Percentiles rank a stretch among this genome's conserved stretches.
Conservation (phyloP, 306 rosid species). For the Ammopiptanthus mongolicus region DNA sequence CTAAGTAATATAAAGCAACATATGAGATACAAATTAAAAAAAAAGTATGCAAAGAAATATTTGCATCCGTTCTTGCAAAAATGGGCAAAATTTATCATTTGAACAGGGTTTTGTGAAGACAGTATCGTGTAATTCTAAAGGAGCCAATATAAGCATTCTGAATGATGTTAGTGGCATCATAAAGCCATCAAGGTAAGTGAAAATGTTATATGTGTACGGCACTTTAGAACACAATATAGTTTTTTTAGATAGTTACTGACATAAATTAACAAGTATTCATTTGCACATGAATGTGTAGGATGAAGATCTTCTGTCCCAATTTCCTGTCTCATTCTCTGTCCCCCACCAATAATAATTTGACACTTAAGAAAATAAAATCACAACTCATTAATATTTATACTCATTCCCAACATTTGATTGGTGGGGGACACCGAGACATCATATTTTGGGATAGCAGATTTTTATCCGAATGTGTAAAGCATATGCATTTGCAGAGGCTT, state of each 20-base stretch:
- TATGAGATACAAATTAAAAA: not conserved
- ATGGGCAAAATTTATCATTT: conserved; percentile 15
- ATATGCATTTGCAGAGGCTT: no score
- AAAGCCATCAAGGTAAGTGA: conserved; percentile 50
- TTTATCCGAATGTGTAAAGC: no score
- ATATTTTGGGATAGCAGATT: no score
- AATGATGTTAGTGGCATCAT: conserved; percentile 56
- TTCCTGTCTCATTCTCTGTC: no score
- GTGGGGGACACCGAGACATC: no score
- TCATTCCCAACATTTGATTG: no score
- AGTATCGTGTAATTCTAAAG: conserved; percentile 38
- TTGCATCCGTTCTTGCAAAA: conserved; percentile 6
- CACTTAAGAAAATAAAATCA: no score
- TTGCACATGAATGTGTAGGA: not conserved
- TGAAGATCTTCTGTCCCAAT: no score
- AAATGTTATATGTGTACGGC: not conserved
- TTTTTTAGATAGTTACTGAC: not conserved
- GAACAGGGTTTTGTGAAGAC: conserved; percentile 42
- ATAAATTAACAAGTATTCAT: not conserved
- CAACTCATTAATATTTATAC: no score
- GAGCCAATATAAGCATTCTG: conserved; percentile 36
- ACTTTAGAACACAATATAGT: not conserved
- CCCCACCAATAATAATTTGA: no score
- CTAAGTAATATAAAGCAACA: conserved; percentile 6
- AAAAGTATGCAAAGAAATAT: not conserved